Base-by-base conservation (phyloP, 2,329 filamentous ascomycete genomes). In the Elsinoe australis region DNA sequence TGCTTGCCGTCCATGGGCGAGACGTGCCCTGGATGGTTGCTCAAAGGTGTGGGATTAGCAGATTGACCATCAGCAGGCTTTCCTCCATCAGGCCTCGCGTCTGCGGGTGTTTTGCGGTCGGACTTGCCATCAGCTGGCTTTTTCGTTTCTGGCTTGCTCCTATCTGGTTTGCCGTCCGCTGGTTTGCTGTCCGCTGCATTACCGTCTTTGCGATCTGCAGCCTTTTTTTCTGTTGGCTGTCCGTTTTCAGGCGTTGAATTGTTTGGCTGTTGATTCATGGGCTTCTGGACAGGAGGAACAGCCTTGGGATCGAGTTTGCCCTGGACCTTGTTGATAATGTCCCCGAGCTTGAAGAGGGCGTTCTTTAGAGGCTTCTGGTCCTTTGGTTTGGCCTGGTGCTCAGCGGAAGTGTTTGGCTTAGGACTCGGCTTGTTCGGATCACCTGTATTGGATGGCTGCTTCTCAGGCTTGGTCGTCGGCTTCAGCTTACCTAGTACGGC, bases 291-390 rank as follows among this genome's bases (percentile, higher is more conserved):
- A 10, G 22, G 5, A 3, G 42, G 26, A 9, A 29, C 14, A n/a
- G 24, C 24, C 28, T 47, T 19, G 3, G 42, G 42, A n/a, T 47
- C 18, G 14, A 47, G 9, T n/a, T 32, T 29, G 18, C 29, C 28
- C 29, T 47, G 24, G 14, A 47, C 4, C 18, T 34, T 47, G 19
- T 34, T 34, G 6, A 47, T 6, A 8, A 47, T 19, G 29, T 47
- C 18, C 3, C 42, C 42, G 4, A 47, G 24, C 28, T 47, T 15
- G 9, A 33, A 24, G 6, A 47, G 29, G 15, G 18, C 29, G 15
- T 33, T n/a, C 28, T 33, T 47, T 14, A 47, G 18, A 5, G 42
- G 28, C n/a, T 32, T 47, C 14, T 33, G 28, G 5, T 22, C 18
- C 7, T 39, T 22, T 14, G 32, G 32, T 18, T 12, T 35, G n/a